Conservation (phyloP, 352 stramenopile genomes). For the Globisporangium canariense region DNA sequence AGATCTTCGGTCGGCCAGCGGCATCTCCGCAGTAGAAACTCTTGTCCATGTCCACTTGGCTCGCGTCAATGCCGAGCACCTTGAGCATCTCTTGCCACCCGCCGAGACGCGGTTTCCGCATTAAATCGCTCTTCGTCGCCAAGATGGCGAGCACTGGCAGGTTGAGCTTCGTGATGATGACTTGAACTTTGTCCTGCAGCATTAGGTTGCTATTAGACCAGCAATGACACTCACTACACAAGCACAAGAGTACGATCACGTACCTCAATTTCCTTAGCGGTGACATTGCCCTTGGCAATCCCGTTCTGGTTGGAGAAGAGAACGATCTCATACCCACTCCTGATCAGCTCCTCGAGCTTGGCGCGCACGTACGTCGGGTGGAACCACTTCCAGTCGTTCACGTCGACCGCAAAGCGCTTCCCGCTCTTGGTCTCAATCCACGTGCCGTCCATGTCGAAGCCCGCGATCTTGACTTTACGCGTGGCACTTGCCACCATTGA, state of each 20-base stretch:
- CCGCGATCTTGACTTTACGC: conserved; percentile 53
- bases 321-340: conserved; percentile 49
- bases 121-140: conserved; percentile 64
- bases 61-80: conserved; percentile 22
- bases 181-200: conserved; percentile 56
- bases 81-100: conserved; percentile 58
- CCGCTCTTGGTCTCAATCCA: conserved; percentile 84
- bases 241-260: background rate
- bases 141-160: conserved; percentile 72
- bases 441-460: conserved; percentile 81
- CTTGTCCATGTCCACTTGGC: conserved; percentile 33
- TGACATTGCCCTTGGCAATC: conserved; percentile 72
- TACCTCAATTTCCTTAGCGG: conserved; percentile 56
- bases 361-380: conserved; percentile 48
- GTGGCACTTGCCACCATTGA: background rate
- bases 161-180: conserved; percentile 57
- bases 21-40: conserved; percentile 87
- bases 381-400: conserved; percentile 76
- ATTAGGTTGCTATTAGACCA: conserved; percentile 3
- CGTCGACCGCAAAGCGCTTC: conserved; percentile 69
- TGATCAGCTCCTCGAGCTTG: conserved; percentile 47
- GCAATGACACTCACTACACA: background rate
- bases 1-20: conserved; percentile 66
- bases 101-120: conserved; percentile 74
- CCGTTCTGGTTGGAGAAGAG: conserved; percentile 88